phyloP scores from a whole-genome alignment of 164 flowering plant species.

The Cinnamomum chago region DNA sequence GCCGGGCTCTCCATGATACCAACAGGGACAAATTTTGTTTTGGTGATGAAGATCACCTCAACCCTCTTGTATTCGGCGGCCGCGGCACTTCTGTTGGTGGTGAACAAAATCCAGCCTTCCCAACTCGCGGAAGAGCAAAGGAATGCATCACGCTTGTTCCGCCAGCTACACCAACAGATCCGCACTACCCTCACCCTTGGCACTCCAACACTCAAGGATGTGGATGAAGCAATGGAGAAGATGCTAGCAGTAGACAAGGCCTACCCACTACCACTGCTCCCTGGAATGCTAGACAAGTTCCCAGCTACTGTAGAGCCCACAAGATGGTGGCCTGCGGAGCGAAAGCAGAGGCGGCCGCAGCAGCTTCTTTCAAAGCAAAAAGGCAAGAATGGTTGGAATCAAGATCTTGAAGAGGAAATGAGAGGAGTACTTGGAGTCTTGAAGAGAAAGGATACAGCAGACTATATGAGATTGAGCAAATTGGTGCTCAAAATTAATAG shows the following conservation, averaged over 20 bases:
- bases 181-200: slow-evolving; percentile 28
- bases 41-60: slow-evolving; percentile 45
- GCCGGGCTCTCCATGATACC: slow-evolving; percentile 56
- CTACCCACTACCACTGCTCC: slow-evolving; percentile 49
- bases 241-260: slow-evolving; percentile 50
- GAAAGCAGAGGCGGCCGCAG: neutral
- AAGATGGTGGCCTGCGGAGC: slow-evolving; percentile 29
- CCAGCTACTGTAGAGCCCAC: slow-evolving; percentile 42
- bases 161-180: slow-evolving; percentile 42
- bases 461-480: slow-evolving; percentile 30
- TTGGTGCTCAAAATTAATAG: slow-evolving; percentile 15
- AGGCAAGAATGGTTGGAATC: slow-evolving; percentile 39
- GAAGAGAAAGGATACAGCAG: slow-evolving; percentile 28
- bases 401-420: slow-evolving; percentile 32
- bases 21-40: slow-evolving; percentile 26
- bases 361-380: neutral
- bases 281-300: slow-evolving; percentile 50
- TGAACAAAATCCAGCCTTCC: slow-evolving; percentile 77
- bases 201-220: slow-evolving; percentile 19
- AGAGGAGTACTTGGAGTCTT: slow-evolving; percentile 21
- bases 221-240: slow-evolving; percentile 31
- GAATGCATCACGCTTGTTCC: slow-evolving; percentile 54
- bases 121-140: slow-evolving; percentile 79
- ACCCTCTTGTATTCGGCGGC: slow-evolving; percentile 46
- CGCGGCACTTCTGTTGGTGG: slow-evolving; percentile 42